Conservation (phyloP, 805 yeast species). For the Starmerella gropengiesseri region DNA sequence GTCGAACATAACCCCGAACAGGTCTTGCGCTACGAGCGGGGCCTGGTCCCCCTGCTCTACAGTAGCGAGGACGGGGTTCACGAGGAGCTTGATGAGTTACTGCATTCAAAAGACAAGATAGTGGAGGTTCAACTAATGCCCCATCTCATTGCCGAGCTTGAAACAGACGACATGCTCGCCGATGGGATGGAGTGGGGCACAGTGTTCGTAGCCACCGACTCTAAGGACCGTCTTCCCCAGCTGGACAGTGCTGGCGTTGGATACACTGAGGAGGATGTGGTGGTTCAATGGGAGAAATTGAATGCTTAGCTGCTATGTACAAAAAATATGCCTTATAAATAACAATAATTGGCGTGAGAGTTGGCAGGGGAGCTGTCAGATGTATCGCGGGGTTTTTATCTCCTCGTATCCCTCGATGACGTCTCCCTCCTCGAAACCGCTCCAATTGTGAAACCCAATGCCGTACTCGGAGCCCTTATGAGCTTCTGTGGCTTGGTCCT, state of each 20-base stretch:
- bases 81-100: slow-evolving; percentile 34
- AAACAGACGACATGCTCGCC: slow-evolving; percentile 38
- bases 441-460: slow-evolving; percentile 54
- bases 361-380: slow-evolving; percentile 9
- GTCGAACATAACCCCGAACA: slow-evolving; percentile 78
- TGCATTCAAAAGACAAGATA: slow-evolving; percentile 40
- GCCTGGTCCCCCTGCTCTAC: slow-evolving; percentile 68
- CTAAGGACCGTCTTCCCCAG: slow-evolving; percentile 46
- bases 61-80: slow-evolving; percentile 45
- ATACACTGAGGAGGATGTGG: slow-evolving; percentile 67
- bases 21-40: slow-evolving; percentile 72
- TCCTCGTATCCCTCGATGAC: slow-evolving; percentile 62
- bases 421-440: slow-evolving; percentile 65
- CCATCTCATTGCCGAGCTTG: slow-evolving; percentile 73
- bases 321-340: slow-evolving; percentile 1
- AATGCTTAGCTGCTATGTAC: slow-evolving; percentile 4
- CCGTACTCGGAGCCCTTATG: slow-evolving; percentile 90
- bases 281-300: slow-evolving; percentile 72
- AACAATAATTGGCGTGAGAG: slow-evolving; percentile 2
- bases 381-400: slow-evolving; percentile 43
- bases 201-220: slow-evolving; percentile 67
- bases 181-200: slow-evolving; percentile 99
- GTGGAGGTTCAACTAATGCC: slow-evolving; percentile 95
- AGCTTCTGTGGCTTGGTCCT: slow-evolving; percentile 67
- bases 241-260: slow-evolving; percentile 61